Percentiles rank a stretch among this genome's conserved stretches.
These are phyloP conservation scores for Porodaedalea pini DNA, from an alignment of 1,284 basidiomycete genomes.

Conservation along the genomic window DNA sequence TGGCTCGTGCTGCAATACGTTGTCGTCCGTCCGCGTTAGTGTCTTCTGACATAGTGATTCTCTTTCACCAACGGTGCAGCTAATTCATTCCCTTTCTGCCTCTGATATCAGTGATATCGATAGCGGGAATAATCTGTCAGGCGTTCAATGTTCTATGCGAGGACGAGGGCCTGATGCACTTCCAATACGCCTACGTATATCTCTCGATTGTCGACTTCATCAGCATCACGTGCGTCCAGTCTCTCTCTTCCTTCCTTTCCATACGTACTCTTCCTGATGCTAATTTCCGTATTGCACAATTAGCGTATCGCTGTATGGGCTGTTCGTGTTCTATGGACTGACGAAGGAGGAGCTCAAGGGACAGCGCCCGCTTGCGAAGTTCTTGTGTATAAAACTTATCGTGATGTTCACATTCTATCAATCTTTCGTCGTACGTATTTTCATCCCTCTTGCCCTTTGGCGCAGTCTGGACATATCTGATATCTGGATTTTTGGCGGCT, in stretches of 20 bases:
- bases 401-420: constrained; percentile 87
- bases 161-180: constrained; percentile 56
- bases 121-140: constrained; percentile 76
- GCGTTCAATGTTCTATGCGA: constrained; percentile 64
- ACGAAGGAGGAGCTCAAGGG: constrained; percentile 74
- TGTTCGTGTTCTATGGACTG: constrained; percentile 78
- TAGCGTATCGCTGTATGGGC: constrained; percentile 75
- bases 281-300: neutral
- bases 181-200: constrained; percentile 58
- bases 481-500: too few species aligned
- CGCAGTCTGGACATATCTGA: neutral
- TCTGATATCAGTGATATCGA: constrained; percentile 42
- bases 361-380: constrained; percentile 78
- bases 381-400: constrained; percentile 79
- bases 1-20: constrained; percentile 85
- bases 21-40: constrained; percentile 66
- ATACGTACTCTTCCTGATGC: neutral
- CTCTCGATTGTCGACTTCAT: constrained; percentile 69
- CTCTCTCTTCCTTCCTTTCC: neutral
- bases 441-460: neutral
- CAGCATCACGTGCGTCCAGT: constrained; percentile 61
- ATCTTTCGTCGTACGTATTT: constrained; percentile 55
- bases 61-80: neutral
- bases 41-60: neutral
- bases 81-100: neutral